Evolutionary conservation across 164 flowering plant species (phyloP), one percentile per base, ranked within the genome.

Genomic region (Annona squamosa): DNA sequence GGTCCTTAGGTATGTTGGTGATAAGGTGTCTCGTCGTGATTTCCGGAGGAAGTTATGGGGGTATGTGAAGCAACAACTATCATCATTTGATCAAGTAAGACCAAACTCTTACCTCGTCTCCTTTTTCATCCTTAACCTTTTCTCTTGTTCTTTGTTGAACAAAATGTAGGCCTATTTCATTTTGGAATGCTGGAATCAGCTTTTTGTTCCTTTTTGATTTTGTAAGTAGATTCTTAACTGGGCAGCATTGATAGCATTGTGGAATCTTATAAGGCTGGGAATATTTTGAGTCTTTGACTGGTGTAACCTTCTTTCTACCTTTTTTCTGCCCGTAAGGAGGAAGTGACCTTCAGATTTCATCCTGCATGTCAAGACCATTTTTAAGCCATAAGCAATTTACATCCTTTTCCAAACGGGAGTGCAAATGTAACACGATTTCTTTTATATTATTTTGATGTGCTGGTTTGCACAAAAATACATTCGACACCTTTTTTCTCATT

Each of bases 1-100:
- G 73, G 87, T 91, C 77, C 83, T 89, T 48, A 81, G 81, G 61
- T 94, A 94, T 82, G 87, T 89, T 74, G 98, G 97, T 42, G 91
- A 94, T 2, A 90, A 89, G 80, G 91, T 82, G 70, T 75, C 80
- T 43, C 78, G 98, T 17, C 78, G 87, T 45, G 76, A 37, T 75
- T 71, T 87, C 37, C 88, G 98, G 18, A 77, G 78, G 81, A 73
- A 69, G 26, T 75, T 85, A 16, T 79, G 72, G 73, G 86, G 86
- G 48, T 79, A 85, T 71, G 84, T 86, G 4, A 82, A 80, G 69
- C 71, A 77, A 46, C 79, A 83, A 17, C 46, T 79, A 0, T 79
- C 82, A 48, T 41, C 71, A 26, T 61, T 80, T 66, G 69, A 83
- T 81, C 37, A 26, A 26, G 93, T 88, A 78, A 83, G 91, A 82